Conservation (phyloP, 495 filamentous ascomycete genomes). For the Podospora comata region DNA sequence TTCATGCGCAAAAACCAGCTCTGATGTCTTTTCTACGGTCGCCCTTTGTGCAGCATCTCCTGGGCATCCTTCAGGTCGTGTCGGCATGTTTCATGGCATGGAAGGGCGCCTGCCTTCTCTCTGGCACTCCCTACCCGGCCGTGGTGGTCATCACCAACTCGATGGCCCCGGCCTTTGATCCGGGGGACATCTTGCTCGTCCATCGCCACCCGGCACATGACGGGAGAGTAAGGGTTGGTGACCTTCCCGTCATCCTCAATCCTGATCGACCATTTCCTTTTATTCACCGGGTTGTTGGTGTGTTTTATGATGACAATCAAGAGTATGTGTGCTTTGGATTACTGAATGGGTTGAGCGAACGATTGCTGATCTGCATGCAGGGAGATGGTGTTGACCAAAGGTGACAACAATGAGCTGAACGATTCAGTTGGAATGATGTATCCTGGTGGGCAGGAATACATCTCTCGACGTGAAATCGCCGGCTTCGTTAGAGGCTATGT, state of each 20-base stretch:
- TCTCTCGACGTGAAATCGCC: not conserved
- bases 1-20: not conserved
- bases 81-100: not conserved
- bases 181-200: slow-evolving; percentile 5
- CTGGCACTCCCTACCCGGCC: not conserved
- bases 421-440: not conserved
- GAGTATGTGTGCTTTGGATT: not conserved
- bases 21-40: not conserved
- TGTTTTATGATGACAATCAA: not conserved
- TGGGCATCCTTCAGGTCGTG: not conserved
- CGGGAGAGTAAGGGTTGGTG: not conserved
- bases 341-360: not conserved
- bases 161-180: slow-evolving; percentile 2
- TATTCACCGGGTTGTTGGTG: not conserved
- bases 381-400: not conserved
- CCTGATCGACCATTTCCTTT: not conserved
- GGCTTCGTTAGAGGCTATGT: not conserved
- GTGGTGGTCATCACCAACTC: slow-evolving; percentile 3
- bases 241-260: not conserved
- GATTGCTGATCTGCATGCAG: not conserved
- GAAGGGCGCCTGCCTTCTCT: not conserved
- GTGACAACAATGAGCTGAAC: not conserved
- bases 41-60: not conserved
- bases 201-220: not conserved
- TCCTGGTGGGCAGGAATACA: not conserved